A percentile compares a stretch with the other conserved stretches of the same genome.
These are phyloP conservation scores for Cairneyella variabilis DNA, from an alignment of 495 filamentous ascomycete genomes.

Conservation along the genomic window DNA sequence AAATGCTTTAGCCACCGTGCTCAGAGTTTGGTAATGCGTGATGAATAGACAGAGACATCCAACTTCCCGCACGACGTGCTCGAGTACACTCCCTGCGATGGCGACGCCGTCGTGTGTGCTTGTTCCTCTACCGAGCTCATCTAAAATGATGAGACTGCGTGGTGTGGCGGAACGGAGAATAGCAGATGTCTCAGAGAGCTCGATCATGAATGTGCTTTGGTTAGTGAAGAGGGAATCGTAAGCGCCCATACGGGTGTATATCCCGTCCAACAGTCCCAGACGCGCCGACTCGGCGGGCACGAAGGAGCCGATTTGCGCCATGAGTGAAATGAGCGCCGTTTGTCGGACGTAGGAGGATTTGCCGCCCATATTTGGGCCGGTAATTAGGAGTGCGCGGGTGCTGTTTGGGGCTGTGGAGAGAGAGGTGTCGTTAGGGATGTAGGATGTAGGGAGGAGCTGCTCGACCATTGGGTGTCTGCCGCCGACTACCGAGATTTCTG, in stretches of 20 bases:
- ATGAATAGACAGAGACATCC: constrained; percentile 85
- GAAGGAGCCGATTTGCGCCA: constrained; percentile 93
- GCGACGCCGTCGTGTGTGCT: constrained; percentile 94
- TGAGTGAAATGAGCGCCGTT: constrained; percentile 85
- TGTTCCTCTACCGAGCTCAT: constrained; percentile 91
- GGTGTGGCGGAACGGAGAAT: constrained; percentile 81
- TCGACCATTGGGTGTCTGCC: constrained; percentile 97
- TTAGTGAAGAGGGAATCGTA: constrained; percentile 95
- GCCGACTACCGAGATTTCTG: constrained; percentile 64
- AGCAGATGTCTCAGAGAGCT: constrained; percentile 84
- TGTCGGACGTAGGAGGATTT: constrained; percentile 94
- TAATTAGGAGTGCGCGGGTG: constrained; percentile 79
- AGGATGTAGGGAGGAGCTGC: constrained; percentile 77
- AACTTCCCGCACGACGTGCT: constrained; percentile 72
- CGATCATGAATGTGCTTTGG: constrained; percentile 97
- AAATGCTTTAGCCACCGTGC: constrained; percentile 76
- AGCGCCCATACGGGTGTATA: constrained; percentile 96
- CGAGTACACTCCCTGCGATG: constrained; percentile 88
- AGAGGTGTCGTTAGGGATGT: constrained; percentile 86
- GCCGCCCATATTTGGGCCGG: constrained; percentile 98
- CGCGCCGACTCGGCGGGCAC: constrained; percentile 74
- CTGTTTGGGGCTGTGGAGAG: constrained; percentile 52
- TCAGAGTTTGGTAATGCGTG: constrained; percentile 91
- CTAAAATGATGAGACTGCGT: constrained; percentile 81
- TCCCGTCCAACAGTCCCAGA: constrained; percentile 82